These are phyloP conservation scores for Aspergillus aculeatinus DNA, from an alignment of 2,329 filamentous ascomycete species.

Conservation along the genomic window DNA sequence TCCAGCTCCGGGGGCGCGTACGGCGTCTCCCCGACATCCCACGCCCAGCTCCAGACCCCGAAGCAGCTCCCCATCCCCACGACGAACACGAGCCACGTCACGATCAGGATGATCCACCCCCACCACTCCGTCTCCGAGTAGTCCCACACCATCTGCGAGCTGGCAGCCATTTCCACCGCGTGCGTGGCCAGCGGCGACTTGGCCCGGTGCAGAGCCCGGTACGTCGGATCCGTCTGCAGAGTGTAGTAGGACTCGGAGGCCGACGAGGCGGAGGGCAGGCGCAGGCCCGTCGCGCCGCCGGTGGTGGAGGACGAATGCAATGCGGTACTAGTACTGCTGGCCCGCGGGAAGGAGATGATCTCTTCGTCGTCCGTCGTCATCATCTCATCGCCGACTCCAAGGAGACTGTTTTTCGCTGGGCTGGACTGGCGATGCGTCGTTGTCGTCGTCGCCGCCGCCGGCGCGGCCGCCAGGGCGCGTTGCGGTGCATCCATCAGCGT, in stretches of 20 bases:
- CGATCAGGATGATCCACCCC: constrained; percentile 89
- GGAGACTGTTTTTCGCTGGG: constrained; percentile 56
- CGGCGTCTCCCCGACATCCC: constrained; percentile 95
- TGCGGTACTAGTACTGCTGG: constrained; percentile 36
- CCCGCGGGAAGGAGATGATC: constrained; percentile 61
- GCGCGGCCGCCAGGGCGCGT: constrained; percentile 23
- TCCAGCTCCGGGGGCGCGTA: constrained; percentile 94
- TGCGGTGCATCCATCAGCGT: constrained; percentile 20
- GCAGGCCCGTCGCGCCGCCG: constrained; percentile 23
- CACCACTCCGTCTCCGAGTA: constrained; percentile 96
- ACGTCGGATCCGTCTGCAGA: constrained; percentile 38
- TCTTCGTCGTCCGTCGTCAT: constrained; percentile 87
- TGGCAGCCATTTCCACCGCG: constrained; percentile 33
- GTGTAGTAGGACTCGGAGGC: constrained; percentile 65
- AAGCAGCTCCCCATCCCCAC: constrained; percentile 95
- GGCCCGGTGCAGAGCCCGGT: constrained; percentile 31
- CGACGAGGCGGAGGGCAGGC: constrained; percentile 50
- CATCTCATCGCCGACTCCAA: constrained; percentile 62
- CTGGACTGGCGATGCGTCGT: constrained; percentile 31
- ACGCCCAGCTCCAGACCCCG: constrained; percentile 97
- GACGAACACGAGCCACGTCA: constrained; percentile 95
- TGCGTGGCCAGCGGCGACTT: constrained; percentile 42
- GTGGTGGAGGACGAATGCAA: constrained; percentile 15
- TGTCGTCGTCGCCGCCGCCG: constrained; percentile 21
- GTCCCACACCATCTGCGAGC: constrained; percentile 63